Evolutionary conservation across 176 grass and related monocot genomes (phyloP), one percentile per base, ranked within the genome.

Genomic region (Cymbopogon citratus): DNA sequence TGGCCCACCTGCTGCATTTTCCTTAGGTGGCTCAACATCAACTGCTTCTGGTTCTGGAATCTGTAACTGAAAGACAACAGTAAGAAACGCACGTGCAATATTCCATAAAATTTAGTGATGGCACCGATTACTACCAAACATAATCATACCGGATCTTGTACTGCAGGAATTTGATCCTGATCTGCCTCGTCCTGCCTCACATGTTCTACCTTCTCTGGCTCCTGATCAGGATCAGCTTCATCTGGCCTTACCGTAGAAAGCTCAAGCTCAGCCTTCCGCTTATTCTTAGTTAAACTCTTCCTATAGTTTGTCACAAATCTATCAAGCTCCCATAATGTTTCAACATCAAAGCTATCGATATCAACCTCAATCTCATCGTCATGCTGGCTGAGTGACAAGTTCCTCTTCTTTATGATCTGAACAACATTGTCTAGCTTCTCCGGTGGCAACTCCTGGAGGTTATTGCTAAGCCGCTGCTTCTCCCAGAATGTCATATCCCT

Each of bases 331-430:
- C 92, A 94, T 38, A 94, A 89, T 31, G 92, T 94, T 83, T 91
- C 92, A 1, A 89, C 92, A 87, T 94, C 92, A 44, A 94, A 86
- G 67, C 92, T 94, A 87, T 94, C 92, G 51, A 94, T 94, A 85
- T 94, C 92, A 69, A 94, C 92, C 83, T 94, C 92, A 72, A 94
- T 94, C 82, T 94, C 92, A 85, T 94, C 92, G 2, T 94, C 92
- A 77, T 94, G 89, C 75, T 94, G 92, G 76, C 81, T 87, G 28
- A 94, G 84, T 68, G 89, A 89, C 3, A 71, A 59, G 82, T 94
- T 94, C 56, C 89, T 89, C 78, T 88, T 94, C 79, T 91, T 94
- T 81, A 94, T 94, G 45, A 94, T 94, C 85, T 89, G 92, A 73
- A 94, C 92, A 73, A 94, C 85, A 89, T 89, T 94, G 24, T 94